These are phyloP conservation scores for Cytospora piceae DNA, from an alignment of 2,329 filamentous ascomycete species.

Conservation along the genomic window DNA sequence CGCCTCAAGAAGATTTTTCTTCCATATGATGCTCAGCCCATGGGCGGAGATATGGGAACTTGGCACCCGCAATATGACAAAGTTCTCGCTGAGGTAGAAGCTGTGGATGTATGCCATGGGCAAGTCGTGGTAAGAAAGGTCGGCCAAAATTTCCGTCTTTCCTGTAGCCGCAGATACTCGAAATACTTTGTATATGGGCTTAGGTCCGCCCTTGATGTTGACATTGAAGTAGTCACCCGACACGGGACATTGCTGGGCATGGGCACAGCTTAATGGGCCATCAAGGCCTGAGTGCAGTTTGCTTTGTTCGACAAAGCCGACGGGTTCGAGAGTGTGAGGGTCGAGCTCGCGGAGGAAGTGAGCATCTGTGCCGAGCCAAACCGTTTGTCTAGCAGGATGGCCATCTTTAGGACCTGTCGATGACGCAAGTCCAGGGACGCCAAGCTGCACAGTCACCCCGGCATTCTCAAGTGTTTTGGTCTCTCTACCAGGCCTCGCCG, in stretches of 20 bases:
- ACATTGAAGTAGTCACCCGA: conserved; percentile 82
- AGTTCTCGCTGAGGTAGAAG: conserved; percentile 72
- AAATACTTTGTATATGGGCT: conserved; percentile 71
- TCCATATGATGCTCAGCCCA: conserved; percentile 65
- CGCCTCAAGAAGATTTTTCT: conserved; percentile 69
- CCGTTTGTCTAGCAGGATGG: conserved; percentile 39
- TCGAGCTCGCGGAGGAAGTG: conserved; percentile 62
- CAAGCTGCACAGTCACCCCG: conserved; percentile 63
- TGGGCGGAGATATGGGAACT: conserved; percentile 61
- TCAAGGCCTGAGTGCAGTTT: conserved; percentile 68
- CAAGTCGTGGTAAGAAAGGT: conserved; percentile 54
- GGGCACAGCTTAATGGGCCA: conserved; percentile 70
- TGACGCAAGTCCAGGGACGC: conserved; percentile 6
- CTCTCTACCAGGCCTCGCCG: conserved; percentile 34
- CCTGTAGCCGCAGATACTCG: conserved; percentile 64
- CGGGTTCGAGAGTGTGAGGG: conserved; percentile 71
- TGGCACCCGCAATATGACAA: conserved; percentile 75
- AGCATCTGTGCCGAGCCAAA: conserved; percentile 60
- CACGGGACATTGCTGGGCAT: conserved; percentile 70
- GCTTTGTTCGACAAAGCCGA: conserved; percentile 64
- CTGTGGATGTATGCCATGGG: conserved; percentile 80
- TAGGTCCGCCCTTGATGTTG: conserved; percentile 68
- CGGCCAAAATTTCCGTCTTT: conserved; percentile 71
- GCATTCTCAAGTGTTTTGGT: conserved; percentile 56
- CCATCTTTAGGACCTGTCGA: background rate